Conservation (phyloP, 495 filamentous ascomycete species). For the Penicillium coffeae region DNA sequence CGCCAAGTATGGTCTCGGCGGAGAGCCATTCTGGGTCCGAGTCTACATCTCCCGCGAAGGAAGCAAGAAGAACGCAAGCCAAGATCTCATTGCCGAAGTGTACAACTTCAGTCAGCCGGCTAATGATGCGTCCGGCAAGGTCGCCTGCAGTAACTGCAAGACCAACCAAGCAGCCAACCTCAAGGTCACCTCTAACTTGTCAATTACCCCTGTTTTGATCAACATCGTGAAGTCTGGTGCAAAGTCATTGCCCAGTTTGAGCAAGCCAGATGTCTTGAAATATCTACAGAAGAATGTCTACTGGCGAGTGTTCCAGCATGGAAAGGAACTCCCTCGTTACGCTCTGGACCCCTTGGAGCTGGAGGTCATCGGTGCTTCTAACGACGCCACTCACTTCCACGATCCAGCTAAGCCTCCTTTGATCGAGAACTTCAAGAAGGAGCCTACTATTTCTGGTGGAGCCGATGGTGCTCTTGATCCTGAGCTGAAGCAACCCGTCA, state of each 20-base stretch:
- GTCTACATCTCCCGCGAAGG: conserved; percentile 4
- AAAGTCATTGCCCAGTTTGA: conserved; percentile 1
- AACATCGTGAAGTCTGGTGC: conserved; percentile 3
- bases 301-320: conserved; percentile 8
- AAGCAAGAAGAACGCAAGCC: not conserved
- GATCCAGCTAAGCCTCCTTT: conserved; percentile 4
- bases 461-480: conserved; percentile 5
- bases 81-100: conserved; percentile 9
- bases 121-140: not conserved
- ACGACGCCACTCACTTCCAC: conserved; percentile 4
- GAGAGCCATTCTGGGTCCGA: conserved; percentile 11
- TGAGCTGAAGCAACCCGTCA: conserved; percentile 4
- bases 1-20: conserved; percentile 8
- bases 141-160: conserved; percentile 11
- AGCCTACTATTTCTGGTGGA: conserved; percentile 8
- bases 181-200: conserved; percentile 4
- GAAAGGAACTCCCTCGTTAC: conserved; percentile 3
- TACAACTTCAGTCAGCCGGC: conserved; percentile 14
- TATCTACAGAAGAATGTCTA: conserved; percentile 5
- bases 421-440: conserved; percentile 6
- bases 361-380: conserved; percentile 10
- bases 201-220: conserved; percentile 8
- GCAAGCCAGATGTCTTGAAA: conserved; percentile 3
- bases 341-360: conserved; percentile 4
- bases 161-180: not conserved